Evolutionary conservation across 345 rosid species (phyloP), one percentile per base, ranked within the genome.

Genomic region (Luvunga scandens): DNA sequence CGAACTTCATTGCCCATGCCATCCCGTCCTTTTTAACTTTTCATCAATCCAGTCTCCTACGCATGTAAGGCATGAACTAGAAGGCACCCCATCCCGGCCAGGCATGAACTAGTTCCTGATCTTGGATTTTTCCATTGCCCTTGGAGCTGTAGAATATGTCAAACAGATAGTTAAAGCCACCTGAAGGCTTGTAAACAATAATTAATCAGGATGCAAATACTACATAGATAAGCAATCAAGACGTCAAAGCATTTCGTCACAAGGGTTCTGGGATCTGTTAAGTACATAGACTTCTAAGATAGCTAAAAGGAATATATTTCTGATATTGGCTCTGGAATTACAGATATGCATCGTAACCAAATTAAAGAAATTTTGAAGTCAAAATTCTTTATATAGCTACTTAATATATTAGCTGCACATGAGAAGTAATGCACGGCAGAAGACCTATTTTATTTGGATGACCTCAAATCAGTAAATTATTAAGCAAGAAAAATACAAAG

Each of bases 111-210:
- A 81, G 48, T 67, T 86, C 79, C 77, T 85, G 82, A 74, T 85
- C 87, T 88, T 91, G 18, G 93, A 84, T 84, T 89, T 91, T 85
- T 87, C 95, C 85, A 82, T 66, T 24, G 88, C 89, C 45, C 89
- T 80, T 19, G 95, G 95, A 77, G 93, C 95, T 91, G 84, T 57
- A 9, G 77, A 77, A 9, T 50, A 80, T 39, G 14, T 22, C 60
- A 61, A 75, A 69, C 39, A 66, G 12, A 39, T 30, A 9, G 75
- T 50, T 22, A 71, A 39, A 68, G 72, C 74, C 16, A 13, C 42
- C 27, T 10, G 19, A 45, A 25, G 53, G 28, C 64, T 9, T 33
- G 53, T 13, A 50, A 42, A n/a, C 22, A 7, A 30, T 27, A 19
- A 48, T 70, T 14, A 63, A 61, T 71, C 24, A 66, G 5, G 42